Base-by-base conservation (phyloP, 2,329 filamentous ascomycete species). In the Westerdykella sp. region DNA sequence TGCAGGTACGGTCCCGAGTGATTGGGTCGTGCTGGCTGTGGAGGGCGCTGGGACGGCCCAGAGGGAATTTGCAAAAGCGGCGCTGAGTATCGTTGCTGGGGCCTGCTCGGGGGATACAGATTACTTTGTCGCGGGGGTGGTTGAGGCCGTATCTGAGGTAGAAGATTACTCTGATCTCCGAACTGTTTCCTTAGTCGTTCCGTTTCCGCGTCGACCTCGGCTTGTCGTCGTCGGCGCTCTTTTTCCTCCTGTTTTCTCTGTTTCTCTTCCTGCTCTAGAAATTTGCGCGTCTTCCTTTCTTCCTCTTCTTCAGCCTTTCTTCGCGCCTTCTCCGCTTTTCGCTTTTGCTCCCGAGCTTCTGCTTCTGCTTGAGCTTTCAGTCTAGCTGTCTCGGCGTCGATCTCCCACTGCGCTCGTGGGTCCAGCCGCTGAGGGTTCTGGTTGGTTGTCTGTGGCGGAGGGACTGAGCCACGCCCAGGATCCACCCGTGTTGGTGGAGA, bases 181-280 rank as follows among this genome's bases (percentile, higher is more conserved):
- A 87, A 90, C 54, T 83, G 66, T 52, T 73, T 78, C 16, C 79
- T 73, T 6, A 96, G 69, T 1, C 88, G 77, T 53, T 83, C 83
- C 0, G 88, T 95, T 66, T 96, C 90, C 35, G 80, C 79, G 30
- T 95, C 71, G 12, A 76, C 56, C 42, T 78, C 77, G 1, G 70
- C 72, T 48, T 80, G 72, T 45, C 69, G 72, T 22, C 68, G 65
- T 43, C 70, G 75, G 0, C 71, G 74, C 53, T 85, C 81, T 43
- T 74, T 76, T 58, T 89, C 84, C 35, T 75, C 71, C 39, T 83
- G 77, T 4, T 85, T 73, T 75, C 85, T 83, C 55, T 75, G 76
- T 56, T 81, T 77, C 4, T 60, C 58, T 45, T 67, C 63, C 14
- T 62, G 47, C 21, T 65, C 61, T 6, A 66, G 56, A 30, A 66